Evolutionary conservation across 257 asterid species (phyloP), one percentile per base, ranked within the genome.

Genomic region (Ehretia macrophylla): DNA sequence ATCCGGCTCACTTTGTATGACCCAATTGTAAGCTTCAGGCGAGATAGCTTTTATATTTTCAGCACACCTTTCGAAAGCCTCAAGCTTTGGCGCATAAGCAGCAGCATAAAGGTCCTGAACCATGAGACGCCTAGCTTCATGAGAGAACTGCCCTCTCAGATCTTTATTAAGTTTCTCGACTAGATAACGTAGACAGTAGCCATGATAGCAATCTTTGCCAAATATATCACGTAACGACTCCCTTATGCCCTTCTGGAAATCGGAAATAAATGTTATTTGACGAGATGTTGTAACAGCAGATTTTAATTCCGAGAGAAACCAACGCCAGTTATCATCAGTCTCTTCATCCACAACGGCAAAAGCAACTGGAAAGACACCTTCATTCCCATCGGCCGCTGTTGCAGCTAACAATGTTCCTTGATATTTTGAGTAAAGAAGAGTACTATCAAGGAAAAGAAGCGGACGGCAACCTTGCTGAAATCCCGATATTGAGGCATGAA

Each of bases 41-140:
- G 99, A 93, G 70, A 93, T 93, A 48, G 97, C 99, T 77, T 83
- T 88, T 78, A 93, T 80, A 77, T 85, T 93, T 67, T 85, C 96
- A 11, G 76, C 83, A 55, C 87, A 73, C 42, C 70, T 72, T 56
- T 85, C 86, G 22, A 88, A 93, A 57, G 51, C 84, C 53, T 86
- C 97, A 13, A 72, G 79, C 70, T 83, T 88, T 54, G 87, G 81
- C 17, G 96, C 95, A 60, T 75, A 73, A 35, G 99, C 99, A 80
- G 99, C 97, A 54, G 94, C 85, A 56, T 83, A 79, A 66, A 93
- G 75, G 82, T 93, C 99, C 66, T 93, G 94, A 73, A 84, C 84
- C 99, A 93, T 79, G 56, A 93, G 91, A 45, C 97, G 94, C 42
- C 99, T 88, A 9, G 99, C 99, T 77, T 93, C 99, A 62, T 93